Evolutionary conservation across 148 eudicot genomes (phyloP).

Genomic region (Selenicereus undatus): DNA sequence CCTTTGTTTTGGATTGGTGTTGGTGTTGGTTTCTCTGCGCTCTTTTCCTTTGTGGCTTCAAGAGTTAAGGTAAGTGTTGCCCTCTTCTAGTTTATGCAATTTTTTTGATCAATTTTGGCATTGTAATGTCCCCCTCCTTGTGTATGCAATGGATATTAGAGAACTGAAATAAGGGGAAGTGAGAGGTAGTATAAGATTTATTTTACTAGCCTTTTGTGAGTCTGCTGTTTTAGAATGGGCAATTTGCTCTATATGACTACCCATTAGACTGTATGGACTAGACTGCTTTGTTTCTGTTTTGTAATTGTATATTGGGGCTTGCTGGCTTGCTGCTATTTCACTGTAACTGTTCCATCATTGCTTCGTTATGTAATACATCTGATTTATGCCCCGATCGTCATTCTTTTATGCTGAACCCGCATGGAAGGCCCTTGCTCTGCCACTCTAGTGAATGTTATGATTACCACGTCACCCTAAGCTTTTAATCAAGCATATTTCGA

Average conservation of each 20-base stretch:
- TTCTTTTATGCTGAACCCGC: neutral
- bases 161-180: neutral
- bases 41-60: conserved; percentile 74
- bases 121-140: neutral
- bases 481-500: neutral
- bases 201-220: neutral
- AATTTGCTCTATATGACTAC: neutral
- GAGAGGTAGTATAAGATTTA: neutral
- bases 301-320: neutral
- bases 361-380: neutral
- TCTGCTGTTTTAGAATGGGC: neutral
- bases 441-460: neutral
- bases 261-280: neutral
- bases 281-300: neutral
- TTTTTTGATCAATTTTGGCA: neutral
- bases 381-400: neutral
- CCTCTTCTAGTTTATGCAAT: neutral
- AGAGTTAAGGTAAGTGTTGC: conserved; percentile 57
- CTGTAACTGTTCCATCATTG: neutral
- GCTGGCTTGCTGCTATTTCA: neutral
- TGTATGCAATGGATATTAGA: neutral
- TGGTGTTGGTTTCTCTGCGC: conserved; percentile 85
- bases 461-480: too few relatives aligned
- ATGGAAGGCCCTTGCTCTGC: too few relatives aligned
- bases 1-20: conserved; percentile 95